phyloP scores from a whole-genome alignment of 768 basidiomycete species.

The Cubamyces sp. region DNA sequence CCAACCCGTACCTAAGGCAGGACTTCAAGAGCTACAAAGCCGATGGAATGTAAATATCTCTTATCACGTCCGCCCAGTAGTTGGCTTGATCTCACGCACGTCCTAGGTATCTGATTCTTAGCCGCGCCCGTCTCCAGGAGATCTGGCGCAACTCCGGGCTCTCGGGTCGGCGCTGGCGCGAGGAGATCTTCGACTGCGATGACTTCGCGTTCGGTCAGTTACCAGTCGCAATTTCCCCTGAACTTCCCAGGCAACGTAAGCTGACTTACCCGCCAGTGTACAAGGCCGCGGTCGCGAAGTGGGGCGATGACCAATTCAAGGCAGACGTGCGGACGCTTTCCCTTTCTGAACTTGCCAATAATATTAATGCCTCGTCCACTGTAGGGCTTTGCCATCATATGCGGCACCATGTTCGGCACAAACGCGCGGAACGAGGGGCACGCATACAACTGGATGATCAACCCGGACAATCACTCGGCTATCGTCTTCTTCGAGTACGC shows the following conservation, averaged over 20 bases:
- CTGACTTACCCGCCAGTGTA: neutral
- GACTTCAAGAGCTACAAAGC: neutral
- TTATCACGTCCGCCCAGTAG: neutral
- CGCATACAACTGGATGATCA: neutral
- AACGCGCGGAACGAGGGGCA: neutral
- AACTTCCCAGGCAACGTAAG: neutral
- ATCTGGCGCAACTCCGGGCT: neutral
- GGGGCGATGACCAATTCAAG: neutral
- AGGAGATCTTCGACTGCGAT: neutral
- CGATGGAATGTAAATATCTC: neutral
- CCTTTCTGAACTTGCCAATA: neutral
- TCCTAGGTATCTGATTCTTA: neutral
- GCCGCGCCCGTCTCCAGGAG: neutral
- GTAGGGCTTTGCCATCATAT: neutral
- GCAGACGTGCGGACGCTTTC: neutral
- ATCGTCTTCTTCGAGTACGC: too few species aligned
- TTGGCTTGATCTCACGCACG: neutral
- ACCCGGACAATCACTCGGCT: neutral
- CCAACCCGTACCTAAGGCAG: neutral
- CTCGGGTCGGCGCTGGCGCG: neutral
- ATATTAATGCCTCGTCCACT: too few species aligned
- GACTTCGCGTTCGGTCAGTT: neutral
- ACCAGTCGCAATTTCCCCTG: neutral
- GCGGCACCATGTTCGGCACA: neutral
- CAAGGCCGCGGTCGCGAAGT: neutral